Percentiles rank a stretch among this genome's conserved stretches.
phyloP scores from a whole-genome alignment of 768 basidiomycete genomes.

The Porpolomopsis calyptriformis region DNA sequence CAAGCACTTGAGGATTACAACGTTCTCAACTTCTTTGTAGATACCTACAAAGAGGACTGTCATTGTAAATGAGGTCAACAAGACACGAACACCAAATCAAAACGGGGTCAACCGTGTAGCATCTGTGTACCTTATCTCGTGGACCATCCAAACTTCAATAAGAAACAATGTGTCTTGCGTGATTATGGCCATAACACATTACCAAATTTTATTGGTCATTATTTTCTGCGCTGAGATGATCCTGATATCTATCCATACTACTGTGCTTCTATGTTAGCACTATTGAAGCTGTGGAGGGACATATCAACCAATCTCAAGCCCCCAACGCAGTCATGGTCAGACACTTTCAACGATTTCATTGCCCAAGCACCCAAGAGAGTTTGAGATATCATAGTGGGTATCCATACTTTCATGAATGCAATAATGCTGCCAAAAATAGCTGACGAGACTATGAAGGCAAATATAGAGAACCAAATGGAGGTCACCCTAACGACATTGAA shows the following conservation, averaged over 20 bases:
- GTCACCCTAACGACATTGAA: slow-evolving; percentile 15
- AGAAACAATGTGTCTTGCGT: slow-evolving; percentile 11
- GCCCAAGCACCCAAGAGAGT: neutral
- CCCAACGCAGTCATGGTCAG: neutral
- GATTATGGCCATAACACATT: slow-evolving; percentile 20
- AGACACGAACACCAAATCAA: neutral
- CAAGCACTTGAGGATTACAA: slow-evolving; percentile 10
- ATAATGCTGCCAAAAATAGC: slow-evolving; percentile 2
- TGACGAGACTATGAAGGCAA: slow-evolving; percentile 25
- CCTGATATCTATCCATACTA: slow-evolving; percentile 18
- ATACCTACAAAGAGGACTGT: slow-evolving; percentile 26
- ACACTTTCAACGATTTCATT: slow-evolving; percentile 6
- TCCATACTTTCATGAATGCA: slow-evolving; percentile 9
- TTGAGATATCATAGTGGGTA: slow-evolving; percentile 5
- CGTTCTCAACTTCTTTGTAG: slow-evolving; percentile 18
- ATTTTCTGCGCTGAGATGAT: slow-evolving; percentile 23
- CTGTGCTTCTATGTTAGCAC: slow-evolving; percentile 18
- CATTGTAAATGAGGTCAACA: slow-evolving; percentile 1
- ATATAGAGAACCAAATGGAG: no score
- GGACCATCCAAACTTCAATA: neutral
- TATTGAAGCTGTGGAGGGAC: slow-evolving; percentile 11
- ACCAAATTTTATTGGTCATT: slow-evolving; percentile 28
- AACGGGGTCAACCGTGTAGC: slow-evolving; percentile 8
- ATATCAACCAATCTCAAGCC: neutral
- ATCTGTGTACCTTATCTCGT: slow-evolving; percentile 10